Percentiles rank a stretch among this genome's conserved stretches.
Evolutionary conservation across 2,329 filamentous ascomycete genomes (phyloP).

Genomic region (Lizonia empirigonia): DNA sequence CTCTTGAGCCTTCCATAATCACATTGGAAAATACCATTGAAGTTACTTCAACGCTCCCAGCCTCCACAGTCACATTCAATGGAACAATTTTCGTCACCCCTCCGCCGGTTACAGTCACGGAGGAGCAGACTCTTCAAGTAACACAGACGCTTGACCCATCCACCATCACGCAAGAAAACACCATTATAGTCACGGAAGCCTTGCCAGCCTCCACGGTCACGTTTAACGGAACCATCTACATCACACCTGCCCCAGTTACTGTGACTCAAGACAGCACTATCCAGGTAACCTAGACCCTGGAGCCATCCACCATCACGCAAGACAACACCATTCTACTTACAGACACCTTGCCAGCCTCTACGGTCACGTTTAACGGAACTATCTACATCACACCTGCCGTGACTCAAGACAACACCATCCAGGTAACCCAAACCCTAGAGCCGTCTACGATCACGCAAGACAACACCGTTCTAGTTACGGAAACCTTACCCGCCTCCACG

Average conservation of each 20-base stretch:
- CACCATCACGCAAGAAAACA: not conserved
- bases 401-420: not conserved
- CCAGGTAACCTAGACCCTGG: not conserved
- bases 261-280: conserved; percentile 1
- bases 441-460: not conserved
- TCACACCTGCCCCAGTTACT: conserved; percentile 1
- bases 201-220: conserved; percentile 1
- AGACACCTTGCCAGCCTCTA: conserved; percentile 1
- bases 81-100: not conserved
- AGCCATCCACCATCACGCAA: not conserved
- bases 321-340: conserved; percentile 1
- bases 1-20: not conserved
- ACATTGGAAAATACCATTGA: conserved; percentile 1
- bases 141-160: not conserved
- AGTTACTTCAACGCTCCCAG: not conserved
- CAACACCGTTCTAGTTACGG: not conserved
- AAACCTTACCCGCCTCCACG: conserved; percentile 2
- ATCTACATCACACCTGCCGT: not conserved
- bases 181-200: not conserved
- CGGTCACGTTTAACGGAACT: conserved; percentile 4
- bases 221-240: not conserved
- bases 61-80: not conserved
- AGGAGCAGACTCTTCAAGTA: not conserved
- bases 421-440: not conserved
- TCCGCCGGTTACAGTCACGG: not conserved